Evolutionary conservation across 176 grass and related monocot genomes (phyloP), one percentile per base, ranked within the genome.

Genomic region (Aegilops umbellulata): DNA sequence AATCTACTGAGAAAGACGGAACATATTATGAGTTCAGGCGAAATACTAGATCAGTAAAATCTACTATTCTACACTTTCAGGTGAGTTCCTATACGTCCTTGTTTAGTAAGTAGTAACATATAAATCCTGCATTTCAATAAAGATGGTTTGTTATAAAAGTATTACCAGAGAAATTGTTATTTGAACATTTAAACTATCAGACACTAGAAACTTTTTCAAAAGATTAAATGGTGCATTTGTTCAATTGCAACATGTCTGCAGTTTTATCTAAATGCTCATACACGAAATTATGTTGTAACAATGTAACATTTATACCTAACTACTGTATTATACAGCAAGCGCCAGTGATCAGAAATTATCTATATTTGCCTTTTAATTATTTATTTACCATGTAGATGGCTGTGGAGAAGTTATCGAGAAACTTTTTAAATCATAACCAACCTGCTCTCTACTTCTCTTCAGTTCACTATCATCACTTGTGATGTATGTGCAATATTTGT

Each of bases 31-130:
- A 94, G 77, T 97, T 97, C 47, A 88, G 86, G 60, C 80, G 53
- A 77, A 97, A 94, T 86, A 97, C 92, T 80, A 92, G 92, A 78
- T 90, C 89, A 34, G 95, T 97, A 57, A 97, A 94, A 79, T 94
- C 90, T 63, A 84, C 92, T 17, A 97, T 97, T 62, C 80, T 92
- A 61, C 92, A 97, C 79, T 97, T 97, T 83, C 94, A 94, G 90
- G 92, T 92, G 74, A 86, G 83, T 53, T 61, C 27, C 35, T 23
- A n/a, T 29, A 42, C 1, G 0, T 49, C 26, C 25, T 51, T 51
- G 6, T 68, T 39, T 81, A 11, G n/a, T 38, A 51, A 29, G 10
- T 46, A 11, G 39, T 17, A 76, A 38, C 11, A 46, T 77, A 61
- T 77, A 32, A 64, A 62, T 83, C 51, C 39, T 80, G 25, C 65